Percentiles rank a stretch among this genome's conserved stretches.
phyloP scores from a whole-genome alignment of 169 alveolate genomes.

The Perkinsus marinus region DNA sequence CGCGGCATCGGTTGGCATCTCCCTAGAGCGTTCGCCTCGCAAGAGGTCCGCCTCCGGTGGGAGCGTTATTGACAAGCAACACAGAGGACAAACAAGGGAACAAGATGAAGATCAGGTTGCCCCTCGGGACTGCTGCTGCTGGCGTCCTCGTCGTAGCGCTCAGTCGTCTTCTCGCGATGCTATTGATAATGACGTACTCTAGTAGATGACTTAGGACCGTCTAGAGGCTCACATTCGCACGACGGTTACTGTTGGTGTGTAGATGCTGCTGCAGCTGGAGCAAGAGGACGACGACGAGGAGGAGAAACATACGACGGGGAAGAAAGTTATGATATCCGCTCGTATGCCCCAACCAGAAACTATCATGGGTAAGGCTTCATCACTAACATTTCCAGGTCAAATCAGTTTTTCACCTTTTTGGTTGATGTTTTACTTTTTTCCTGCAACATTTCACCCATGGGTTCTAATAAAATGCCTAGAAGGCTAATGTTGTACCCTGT shows the following conservation, averaged over 20 bases:
- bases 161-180: neutral
- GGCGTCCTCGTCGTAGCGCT: neutral
- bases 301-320: neutral
- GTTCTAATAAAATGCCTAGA: too few relatives aligned
- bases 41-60: neutral
- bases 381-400: neutral
- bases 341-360: neutral
- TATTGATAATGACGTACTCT: neutral
- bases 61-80: neutral
- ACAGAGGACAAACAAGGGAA: neutral
- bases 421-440: too few relatives aligned
- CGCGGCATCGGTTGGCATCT: neutral
- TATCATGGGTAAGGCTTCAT: neutral
- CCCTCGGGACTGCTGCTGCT: neutral
- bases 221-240: neutral
- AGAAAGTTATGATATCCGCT: neutral
- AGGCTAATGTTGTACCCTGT: too few relatives aligned
- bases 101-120: neutral
- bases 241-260: neutral
- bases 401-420: too few relatives aligned
- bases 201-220: neutral
- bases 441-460: too few relatives aligned
- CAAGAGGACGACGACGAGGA: neutral
- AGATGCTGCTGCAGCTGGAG: neutral
- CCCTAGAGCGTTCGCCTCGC: neutral